A percentile compares a stretch with the other conserved stretches of the same genome.
These are phyloP conservation scores for Tagetes erecta DNA, from an alignment of 129 eudicot genomes.

Conservation along the genomic window DNA sequence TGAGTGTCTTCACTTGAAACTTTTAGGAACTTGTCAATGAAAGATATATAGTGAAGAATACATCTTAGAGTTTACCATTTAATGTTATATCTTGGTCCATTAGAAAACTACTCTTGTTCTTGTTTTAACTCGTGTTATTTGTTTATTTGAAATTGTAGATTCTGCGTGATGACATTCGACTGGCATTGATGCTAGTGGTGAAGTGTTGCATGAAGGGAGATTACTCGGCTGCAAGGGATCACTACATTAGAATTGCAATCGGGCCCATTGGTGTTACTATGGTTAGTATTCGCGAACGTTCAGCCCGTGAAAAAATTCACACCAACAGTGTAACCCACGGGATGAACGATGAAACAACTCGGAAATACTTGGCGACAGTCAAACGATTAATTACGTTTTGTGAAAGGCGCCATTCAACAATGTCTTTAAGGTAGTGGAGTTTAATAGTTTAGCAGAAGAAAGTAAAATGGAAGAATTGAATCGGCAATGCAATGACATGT, in stretches of 20 bases:
- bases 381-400: slow-evolving; percentile 87
- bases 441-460: slow-evolving; percentile 38
- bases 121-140: neutral
- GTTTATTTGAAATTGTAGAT: slow-evolving; percentile 33
- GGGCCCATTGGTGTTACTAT: slow-evolving; percentile 82
- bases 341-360: slow-evolving; percentile 95
- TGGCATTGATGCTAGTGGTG: slow-evolving; percentile 68
- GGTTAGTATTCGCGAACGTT: slow-evolving; percentile 99
- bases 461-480: too few relatives aligned
- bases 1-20: too few relatives aligned
- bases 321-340: slow-evolving; percentile 95
- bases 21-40: too few relatives aligned
- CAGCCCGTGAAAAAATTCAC: slow-evolving; percentile 94
- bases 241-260: slow-evolving; percentile 85
- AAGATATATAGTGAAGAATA: too few relatives aligned
- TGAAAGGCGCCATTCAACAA: slow-evolving; percentile 81
- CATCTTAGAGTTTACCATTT: too few relatives aligned
- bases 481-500: too few relatives aligned
- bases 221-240: slow-evolving; percentile 88
- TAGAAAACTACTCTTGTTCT: too few relatives aligned
- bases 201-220: slow-evolving; percentile 78
- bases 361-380: slow-evolving; percentile 83
- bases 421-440: slow-evolving; percentile 76
- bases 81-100: too few relatives aligned
- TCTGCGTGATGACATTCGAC: slow-evolving; percentile 81